phyloP scores from a whole-genome alignment of 1,284 basidiomycete species.

The Ceratobasidium sp. region DNA sequence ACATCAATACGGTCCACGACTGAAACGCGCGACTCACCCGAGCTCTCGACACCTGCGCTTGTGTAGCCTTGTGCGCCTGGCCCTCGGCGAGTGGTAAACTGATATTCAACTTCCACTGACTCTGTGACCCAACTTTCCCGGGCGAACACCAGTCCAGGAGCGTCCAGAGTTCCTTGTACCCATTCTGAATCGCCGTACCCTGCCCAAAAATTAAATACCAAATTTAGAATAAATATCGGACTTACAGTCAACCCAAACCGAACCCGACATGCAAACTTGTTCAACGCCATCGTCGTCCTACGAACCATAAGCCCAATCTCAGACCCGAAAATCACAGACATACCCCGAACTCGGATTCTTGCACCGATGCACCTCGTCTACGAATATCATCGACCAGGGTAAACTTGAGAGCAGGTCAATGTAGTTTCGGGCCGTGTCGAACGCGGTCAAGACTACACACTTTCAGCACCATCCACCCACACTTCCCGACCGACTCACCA shows the following conservation, averaged over 20 bases:
- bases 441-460: conserved; percentile 68
- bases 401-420: conserved; percentile 69
- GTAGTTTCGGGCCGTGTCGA: conserved; percentile 70
- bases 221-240: background rate
- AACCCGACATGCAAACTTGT: conserved; percentile 63
- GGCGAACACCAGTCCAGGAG: conserved; percentile 83
- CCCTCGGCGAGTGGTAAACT: conserved; percentile 69
- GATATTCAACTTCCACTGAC: conserved; percentile 73
- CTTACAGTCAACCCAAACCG: conserved; percentile 75
- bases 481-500: conserved; percentile 60
- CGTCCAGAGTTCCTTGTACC: conserved; percentile 82
- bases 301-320: conserved; percentile 18
- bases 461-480: conserved; percentile 2
- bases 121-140: conserved; percentile 64
- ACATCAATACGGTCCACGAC: conserved; percentile 14
- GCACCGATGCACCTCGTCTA: conserved; percentile 83
- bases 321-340: background rate
- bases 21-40: conserved; percentile 52
- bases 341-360: conserved; percentile 68
- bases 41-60: conserved; percentile 65
- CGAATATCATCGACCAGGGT: conserved; percentile 71
- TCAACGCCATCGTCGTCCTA: conserved; percentile 66
- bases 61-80: conserved; percentile 61
- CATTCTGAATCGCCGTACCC: conserved; percentile 85
- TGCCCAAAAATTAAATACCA: conserved; percentile 18